Percentiles rank a stretch among this genome's conserved stretches.
Evolutionary conservation across 768 basidiomycete genomes (phyloP).

Genomic region (Xerocomus spinulosus): DNA sequence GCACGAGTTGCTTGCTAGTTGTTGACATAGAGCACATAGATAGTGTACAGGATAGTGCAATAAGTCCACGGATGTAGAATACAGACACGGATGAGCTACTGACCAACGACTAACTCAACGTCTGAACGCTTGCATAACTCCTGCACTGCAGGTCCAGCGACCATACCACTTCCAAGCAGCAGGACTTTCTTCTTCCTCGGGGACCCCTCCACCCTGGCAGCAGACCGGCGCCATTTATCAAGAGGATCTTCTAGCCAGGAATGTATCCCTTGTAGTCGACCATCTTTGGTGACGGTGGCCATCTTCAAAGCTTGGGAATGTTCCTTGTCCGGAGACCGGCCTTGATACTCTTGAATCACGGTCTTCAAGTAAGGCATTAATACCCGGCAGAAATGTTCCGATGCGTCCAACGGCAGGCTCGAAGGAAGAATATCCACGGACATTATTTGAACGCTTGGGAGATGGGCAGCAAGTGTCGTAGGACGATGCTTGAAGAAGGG

Average conservation of each 20-base stretch:
- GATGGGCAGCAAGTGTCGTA: conserved; percentile 36
- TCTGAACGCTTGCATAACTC: conserved; percentile 60
- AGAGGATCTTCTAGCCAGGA: conserved; percentile 56
- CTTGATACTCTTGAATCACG: conserved; percentile 43
- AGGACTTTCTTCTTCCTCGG: conserved; percentile 60
- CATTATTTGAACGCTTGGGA: conserved; percentile 72
- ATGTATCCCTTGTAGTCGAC: conserved; percentile 50
- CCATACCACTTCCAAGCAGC: conserved; percentile 92
- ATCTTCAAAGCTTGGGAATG: conserved; percentile 45
- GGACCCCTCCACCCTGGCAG: conserved; percentile 1
- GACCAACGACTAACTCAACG: conserved; percentile 73
- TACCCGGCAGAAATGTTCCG: conserved; percentile 63
- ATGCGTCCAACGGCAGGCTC: conserved; percentile 77
- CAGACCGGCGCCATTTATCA: conserved; percentile 35
- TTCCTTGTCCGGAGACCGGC: conserved; percentile 25
- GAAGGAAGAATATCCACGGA: conserved; percentile 90
- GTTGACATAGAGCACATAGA: conserved; percentile 1
- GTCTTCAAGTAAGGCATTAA: conserved; percentile 65
- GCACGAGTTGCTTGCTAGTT: conserved; percentile 67
- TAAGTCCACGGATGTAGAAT: conserved; percentile 12
- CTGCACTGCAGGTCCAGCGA: conserved; percentile 83
- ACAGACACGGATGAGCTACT: conserved; percentile 27
- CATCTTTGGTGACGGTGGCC: conserved; percentile 67
- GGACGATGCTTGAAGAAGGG: conserved; percentile 63
- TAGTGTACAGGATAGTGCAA: conserved; percentile 9